Evolutionary conservation across 2,329 filamentous ascomycete species (phyloP).

Genomic region (Aureobasidium sp.): DNA sequence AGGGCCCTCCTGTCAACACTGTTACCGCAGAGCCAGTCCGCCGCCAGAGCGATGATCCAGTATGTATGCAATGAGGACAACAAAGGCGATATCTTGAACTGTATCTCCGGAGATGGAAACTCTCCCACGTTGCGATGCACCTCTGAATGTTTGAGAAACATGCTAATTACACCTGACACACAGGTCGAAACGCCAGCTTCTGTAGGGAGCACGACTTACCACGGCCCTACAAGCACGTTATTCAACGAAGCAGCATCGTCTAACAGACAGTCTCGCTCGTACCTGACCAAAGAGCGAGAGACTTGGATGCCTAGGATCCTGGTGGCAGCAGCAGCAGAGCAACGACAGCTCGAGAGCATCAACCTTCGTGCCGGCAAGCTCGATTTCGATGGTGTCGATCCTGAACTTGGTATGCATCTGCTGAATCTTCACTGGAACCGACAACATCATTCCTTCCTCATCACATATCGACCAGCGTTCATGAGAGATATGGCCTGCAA

Average conservation of each 20-base stretch:
- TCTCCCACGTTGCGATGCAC: too few species aligned
- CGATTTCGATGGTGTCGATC: conserved; percentile 51
- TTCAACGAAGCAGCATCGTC: conserved; percentile 36
- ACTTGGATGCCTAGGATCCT: conserved; percentile 41
- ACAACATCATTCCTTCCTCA: conserved; percentile 22
- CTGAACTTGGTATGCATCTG: conserved; percentile 47
- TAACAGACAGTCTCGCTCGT: conserved; percentile 2
- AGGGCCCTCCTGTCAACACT: neutral
- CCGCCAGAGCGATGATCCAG: conserved; percentile 19
- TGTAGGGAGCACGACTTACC: conserved; percentile 37
- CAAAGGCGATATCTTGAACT: too few species aligned
- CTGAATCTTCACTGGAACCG: conserved; percentile 39
- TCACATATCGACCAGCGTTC: conserved; percentile 22
- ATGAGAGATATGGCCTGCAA: conserved; percentile 34
- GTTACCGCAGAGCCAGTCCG: neutral
- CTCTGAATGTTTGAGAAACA: too few species aligned
- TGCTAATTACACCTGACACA: too few species aligned
- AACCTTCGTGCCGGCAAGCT: conserved; percentile 41
- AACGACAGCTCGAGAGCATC: conserved; percentile 46
- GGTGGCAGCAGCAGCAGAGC: conserved; percentile 42
- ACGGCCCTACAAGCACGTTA: conserved; percentile 44
- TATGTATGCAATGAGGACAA: too few species aligned
- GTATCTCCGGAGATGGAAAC: too few species aligned
- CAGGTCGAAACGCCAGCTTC: conserved; percentile 22
- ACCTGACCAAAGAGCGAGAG: conserved; percentile 20